Percentiles rank a stretch among this genome's conserved stretches.
Evolutionary conservation across 1,284 basidiomycete genomes (phyloP).

Genomic region (Cutaneotrichosporon dermatis): DNA sequence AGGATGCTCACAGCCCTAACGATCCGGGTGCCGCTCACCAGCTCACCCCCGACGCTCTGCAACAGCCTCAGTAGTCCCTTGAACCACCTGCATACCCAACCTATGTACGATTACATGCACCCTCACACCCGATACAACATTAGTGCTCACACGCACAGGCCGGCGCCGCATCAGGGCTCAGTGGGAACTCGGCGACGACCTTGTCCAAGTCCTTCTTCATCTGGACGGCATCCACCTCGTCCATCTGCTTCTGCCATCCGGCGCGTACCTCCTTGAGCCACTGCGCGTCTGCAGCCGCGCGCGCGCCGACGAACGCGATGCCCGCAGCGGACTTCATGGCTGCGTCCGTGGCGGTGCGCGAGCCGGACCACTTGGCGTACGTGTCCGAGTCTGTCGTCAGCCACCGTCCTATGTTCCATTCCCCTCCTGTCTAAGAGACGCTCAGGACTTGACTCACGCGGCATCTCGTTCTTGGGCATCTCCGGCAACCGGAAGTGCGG

Average conservation of each 20-base stretch:
- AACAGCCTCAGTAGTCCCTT: no score
- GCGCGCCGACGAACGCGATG: slow-evolving; percentile 2
- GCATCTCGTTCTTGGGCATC: background rate
- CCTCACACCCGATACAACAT: background rate
- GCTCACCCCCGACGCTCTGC: background rate
- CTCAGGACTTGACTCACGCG: background rate
- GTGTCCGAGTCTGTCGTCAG: slow-evolving; percentile 10
- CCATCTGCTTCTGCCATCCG: slow-evolving; percentile 8
- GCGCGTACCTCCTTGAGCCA: slow-evolving; percentile 2
- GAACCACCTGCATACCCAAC: no score
- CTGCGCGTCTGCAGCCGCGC: slow-evolving; percentile 1
- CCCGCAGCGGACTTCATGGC: slow-evolving; percentile 5
- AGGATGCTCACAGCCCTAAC: no score
- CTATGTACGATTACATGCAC: no score
- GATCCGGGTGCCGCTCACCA: background rate
- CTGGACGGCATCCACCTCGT: background rate
- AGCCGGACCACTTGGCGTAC: slow-evolving; percentile 5
- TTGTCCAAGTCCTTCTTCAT: background rate
- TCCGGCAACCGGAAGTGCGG: slow-evolving; percentile 10
- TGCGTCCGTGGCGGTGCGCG: background rate
- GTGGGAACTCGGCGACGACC: slow-evolving; percentile 3
- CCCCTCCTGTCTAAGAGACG: no score
- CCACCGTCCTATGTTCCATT: background rate
- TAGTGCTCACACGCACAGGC: background rate
- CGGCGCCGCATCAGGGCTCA: background rate